A percentile compares a stretch with the other conserved stretches of the same genome.
These are phyloP conservation scores for Carex parvula DNA, from an alignment of 176 grass and related monocot species.

Conservation along the genomic window DNA sequence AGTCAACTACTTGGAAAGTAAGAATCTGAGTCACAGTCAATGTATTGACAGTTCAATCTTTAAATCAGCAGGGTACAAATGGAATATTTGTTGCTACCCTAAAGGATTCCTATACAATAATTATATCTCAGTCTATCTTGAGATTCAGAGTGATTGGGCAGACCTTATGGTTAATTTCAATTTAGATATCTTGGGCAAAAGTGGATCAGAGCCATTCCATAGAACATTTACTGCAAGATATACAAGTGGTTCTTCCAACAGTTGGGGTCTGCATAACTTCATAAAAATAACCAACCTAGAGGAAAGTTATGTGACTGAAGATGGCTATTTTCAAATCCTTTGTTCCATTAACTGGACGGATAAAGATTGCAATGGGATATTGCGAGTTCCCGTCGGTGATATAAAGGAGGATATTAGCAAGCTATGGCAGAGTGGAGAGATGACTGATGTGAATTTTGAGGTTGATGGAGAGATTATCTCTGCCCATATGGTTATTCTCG, in stretches of 20 bases:
- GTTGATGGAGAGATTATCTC: conserved; percentile 23
- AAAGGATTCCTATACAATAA: neutral
- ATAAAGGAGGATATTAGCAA: neutral
- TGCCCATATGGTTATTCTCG: conserved; percentile 16
- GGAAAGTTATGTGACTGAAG: neutral
- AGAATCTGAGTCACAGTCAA: neutral
- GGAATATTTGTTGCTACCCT: conserved; percentile 6
- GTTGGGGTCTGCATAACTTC: neutral
- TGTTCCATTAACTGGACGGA: neutral
- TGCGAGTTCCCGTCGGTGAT: neutral
- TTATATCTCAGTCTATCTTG: neutral
- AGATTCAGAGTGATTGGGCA: neutral
- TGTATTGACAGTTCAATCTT: neutral
- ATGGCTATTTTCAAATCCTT: neutral
- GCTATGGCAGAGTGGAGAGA: conserved; percentile 3
- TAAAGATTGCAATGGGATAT: neutral
- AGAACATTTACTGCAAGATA: neutral
- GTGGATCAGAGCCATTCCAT: neutral
- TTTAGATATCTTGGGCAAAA: neutral
- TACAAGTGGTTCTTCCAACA: neutral
- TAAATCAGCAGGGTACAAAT: conserved; percentile 4
- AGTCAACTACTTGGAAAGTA: too few species aligned
- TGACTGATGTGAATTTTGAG: neutral
- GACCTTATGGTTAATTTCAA: neutral
- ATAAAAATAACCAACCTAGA: neutral